Evolutionary conservation across 116 monocot species (phyloP), one percentile per base, ranked within the genome.

Genomic region (Papilionanthe hybrid): DNA sequence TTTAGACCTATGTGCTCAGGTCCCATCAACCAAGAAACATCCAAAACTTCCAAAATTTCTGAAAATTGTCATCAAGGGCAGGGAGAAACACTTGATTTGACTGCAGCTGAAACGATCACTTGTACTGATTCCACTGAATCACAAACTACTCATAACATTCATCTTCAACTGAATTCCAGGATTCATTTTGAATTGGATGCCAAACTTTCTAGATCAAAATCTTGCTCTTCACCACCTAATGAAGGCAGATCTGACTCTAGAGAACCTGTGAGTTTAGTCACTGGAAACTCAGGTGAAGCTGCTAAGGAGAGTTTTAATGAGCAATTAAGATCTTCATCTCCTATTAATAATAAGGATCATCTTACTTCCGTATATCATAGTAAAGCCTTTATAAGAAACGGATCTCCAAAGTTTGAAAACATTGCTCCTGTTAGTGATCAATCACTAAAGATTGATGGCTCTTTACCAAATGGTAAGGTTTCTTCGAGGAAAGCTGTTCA

Each of bases 401-500:
- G 5, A 73, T 73, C 73, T 45, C 42, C 30, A 43, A 73, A 44
- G 42, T 44, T 42, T 44, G 73, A 73, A 42, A 73, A 73, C 7
- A 18, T 73, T 73, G 44, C 44, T 17, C 20, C 27, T 22, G 49
- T 75, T 27, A 22, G 49, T 13, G 42, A 17, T 27, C 27, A 75
- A 75, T 50, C 19, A 49, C 49, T 22, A 27, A 75, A 75, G 45
- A 20, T 27, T 75, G 13, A 47, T 50, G 49, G 12, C 11, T 75
- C 53, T 68, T 37, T 43, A 65, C 19, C 47, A 49, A 80, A 83
- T 80, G 77, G 23, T 23, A 83, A 78, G 30, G 42, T 79, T 60
- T 79, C 88, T 77, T 28, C 72, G 13, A 72, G 53, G 27, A 82
- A 44, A 84, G 66, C 78, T 72, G 72, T 80, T 30, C 81, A 79